Percentiles rank a stretch among this genome's conserved stretches.
phyloP scores from a whole-genome alignment of 352 stramenopile species.

The Phytopythium vexans region DNA sequence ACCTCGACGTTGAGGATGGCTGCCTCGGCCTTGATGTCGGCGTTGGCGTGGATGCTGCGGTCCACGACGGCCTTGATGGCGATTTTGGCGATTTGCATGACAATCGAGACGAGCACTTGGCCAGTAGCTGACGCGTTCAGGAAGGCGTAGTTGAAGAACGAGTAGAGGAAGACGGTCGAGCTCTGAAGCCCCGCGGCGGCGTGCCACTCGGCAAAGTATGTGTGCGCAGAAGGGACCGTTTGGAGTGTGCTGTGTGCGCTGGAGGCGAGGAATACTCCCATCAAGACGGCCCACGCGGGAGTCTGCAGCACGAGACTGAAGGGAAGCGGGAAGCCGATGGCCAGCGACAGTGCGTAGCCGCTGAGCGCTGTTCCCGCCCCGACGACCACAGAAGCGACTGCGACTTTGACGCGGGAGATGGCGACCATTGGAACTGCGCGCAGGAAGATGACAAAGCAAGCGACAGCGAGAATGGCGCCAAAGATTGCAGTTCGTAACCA shows the following conservation, averaged over 20 bases:
- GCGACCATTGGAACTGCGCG: constrained; percentile 15
- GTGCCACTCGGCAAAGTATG: constrained; percentile 9
- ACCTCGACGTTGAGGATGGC: constrained; percentile 45
- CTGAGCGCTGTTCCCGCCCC: not conserved
- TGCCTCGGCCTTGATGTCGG: constrained; percentile 20
- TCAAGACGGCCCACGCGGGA: constrained; percentile 9
- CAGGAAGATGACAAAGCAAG: constrained; percentile 18
- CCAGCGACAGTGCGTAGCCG: constrained; percentile 9
- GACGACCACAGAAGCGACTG: constrained; percentile 5
- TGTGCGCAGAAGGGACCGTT: constrained; percentile 9
- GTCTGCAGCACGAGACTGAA: constrained; percentile 26
- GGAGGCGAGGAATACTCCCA: constrained; percentile 6
- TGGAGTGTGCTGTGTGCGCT: constrained; percentile 6
- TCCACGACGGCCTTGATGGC: constrained; percentile 26
- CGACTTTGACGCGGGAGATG: constrained; percentile 2
- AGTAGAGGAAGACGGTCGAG: constrained; percentile 21
- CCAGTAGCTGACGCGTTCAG: not conserved
- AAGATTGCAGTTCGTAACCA: constrained; percentile 11
- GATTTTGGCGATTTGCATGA: constrained; percentile 26
- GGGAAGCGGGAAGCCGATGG: constrained; percentile 29
- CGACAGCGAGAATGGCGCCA: constrained; percentile 16
- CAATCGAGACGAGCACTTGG: constrained; percentile 15
- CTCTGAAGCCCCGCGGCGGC: constrained; percentile 14
- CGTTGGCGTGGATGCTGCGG: constrained; percentile 11
- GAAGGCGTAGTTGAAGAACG: constrained; percentile 25